Evolutionary conservation across 2,329 filamentous ascomycete genomes (phyloP), one percentile per base, ranked within the genome.

Genomic region (Cladosporium sp.): DNA sequence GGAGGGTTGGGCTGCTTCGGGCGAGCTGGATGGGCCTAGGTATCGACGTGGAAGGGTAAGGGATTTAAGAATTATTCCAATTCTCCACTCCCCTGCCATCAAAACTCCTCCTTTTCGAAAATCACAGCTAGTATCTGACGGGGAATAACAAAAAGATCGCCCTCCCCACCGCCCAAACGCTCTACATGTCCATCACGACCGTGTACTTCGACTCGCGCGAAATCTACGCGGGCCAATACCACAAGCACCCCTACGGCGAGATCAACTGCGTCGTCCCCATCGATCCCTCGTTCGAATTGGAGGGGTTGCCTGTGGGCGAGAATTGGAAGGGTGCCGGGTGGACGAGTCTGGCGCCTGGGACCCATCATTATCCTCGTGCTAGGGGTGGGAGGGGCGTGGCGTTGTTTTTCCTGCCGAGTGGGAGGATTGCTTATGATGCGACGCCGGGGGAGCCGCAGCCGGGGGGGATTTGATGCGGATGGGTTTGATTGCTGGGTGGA

Each of bases 321-420:
- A 76, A 76, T 1, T 80, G 78, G 78, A 73, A 76, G 57, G 76
- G 75, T 0, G 72, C 73, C 0, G 78, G 78, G 0, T 82, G 78
- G 77, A 80, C 78, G 18, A 71, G 68, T 38, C 75, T 76, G 0
- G 77, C 73, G 0, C 71, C 77, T 0, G 78, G 78, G 0, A 79
- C 78, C 22, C 78, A 80, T 62, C 78, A 80, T 62, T 80, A 78
- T 59, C 78, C 78, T 2, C 66, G 78, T 43, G 76, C 75, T 12
- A 64, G 76, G 11, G 70, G 70, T 3, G 78, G 77, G 1, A 71
- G 71, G 1, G 57, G 79, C 8, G 71, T 80, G 13, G 75, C 77
- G 5, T 60, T 80, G 38, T 79, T 79, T 61, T 80, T 80, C 50
- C 57, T 80, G 50, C 78, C 78, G 0, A 75, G 77, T 0, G 78